These are phyloP conservation scores for Populus hybrid DNA, from an alignment of 441 rosid genomes.

Conservation along the genomic window DNA sequence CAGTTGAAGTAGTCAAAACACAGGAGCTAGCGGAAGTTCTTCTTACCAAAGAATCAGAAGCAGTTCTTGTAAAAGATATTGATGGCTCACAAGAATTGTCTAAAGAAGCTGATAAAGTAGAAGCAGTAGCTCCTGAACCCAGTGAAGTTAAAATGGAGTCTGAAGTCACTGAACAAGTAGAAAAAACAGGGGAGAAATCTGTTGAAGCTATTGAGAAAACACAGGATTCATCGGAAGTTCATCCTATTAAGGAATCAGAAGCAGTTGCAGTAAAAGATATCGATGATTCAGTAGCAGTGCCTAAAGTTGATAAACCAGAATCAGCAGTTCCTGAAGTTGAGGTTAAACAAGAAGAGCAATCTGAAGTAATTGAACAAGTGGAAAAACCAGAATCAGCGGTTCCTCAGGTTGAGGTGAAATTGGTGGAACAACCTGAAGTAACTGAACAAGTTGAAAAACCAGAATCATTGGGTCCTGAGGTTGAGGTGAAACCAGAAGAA, in stretches of 20 bases:
- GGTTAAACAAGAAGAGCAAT: neutral
- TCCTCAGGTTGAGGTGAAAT: neutral
- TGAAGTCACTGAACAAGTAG: neutral
- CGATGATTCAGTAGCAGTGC: slow-evolving; percentile 2
- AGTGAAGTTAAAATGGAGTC: neutral
- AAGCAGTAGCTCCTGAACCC: neutral
- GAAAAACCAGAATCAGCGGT: slow-evolving; percentile 3
- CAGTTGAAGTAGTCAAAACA: slow-evolving; percentile 1
- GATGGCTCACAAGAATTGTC: slow-evolving; percentile 7
- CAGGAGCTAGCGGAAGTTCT: neutral
- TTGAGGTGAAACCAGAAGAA: slow-evolving; percentile 9
- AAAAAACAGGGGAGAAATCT: neutral
- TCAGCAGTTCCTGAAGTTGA: neutral
- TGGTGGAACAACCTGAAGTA: neutral
- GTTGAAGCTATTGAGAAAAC: slow-evolving; percentile 5
- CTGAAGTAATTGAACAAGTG: slow-evolving; percentile 12
- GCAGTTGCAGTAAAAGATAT: slow-evolving; percentile 2
- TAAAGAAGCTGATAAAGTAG: slow-evolving; percentile 1
- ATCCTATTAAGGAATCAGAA: slow-evolving; percentile 19
- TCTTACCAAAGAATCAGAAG: slow-evolving; percentile 10
- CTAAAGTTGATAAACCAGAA: neutral
- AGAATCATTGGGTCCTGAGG: slow-evolving; percentile 21
- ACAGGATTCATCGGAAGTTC: slow-evolving; percentile 10
- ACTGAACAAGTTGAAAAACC: neutral
- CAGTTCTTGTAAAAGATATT: slow-evolving; percentile 5